Evolutionary conservation across 1,284 basidiomycete genomes (phyloP).

Genomic region (Psilocybe mexicana): DNA sequence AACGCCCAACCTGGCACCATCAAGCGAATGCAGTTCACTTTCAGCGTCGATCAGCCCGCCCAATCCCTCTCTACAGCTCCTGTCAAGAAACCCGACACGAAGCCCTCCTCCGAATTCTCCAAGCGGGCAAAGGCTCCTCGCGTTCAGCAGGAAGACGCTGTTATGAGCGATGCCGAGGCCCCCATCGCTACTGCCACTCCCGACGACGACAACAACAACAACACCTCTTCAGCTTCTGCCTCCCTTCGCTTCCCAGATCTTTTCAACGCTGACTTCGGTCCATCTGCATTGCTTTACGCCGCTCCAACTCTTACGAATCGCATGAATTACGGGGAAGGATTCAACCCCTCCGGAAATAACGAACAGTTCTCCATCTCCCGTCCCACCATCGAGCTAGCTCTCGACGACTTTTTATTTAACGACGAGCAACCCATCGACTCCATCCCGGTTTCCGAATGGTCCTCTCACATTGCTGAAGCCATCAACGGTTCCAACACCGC

Average conservation of each 20-base stretch:
- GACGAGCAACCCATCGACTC: slow-evolving; percentile 32
- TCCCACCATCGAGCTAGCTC: slow-evolving; percentile 77
- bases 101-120: slow-evolving; percentile 67
- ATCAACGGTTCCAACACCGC: slow-evolving; percentile 1
- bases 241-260: slow-evolving; percentile 62
- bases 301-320: slow-evolving; percentile 62
- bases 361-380: slow-evolving; percentile 65
- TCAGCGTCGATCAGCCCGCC: slow-evolving; percentile 71
- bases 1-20: slow-evolving; percentile 66
- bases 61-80: slow-evolving; percentile 42
- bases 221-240: slow-evolving; percentile 3
- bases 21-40: slow-evolving; percentile 84
- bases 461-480: slow-evolving; percentile 21
- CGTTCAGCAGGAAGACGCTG: slow-evolving; percentile 29
- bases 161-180: slow-evolving; percentile 22
- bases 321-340: slow-evolving; percentile 75
- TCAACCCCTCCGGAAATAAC: slow-evolving; percentile 44
- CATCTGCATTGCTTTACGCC: slow-evolving; percentile 70
- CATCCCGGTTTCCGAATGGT: slow-evolving; percentile 15
- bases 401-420: slow-evolving; percentile 69
- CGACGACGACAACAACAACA: slow-evolving; percentile 10
- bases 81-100: slow-evolving; percentile 65
- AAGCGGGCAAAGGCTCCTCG: slow-evolving; percentile 38
- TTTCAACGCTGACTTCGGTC: slow-evolving; percentile 72
- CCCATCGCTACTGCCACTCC: slow-evolving; percentile 2